phyloP scores from a whole-genome alignment of 1,139 yeast genomes.

The Scheffersomyces titani region DNA sequence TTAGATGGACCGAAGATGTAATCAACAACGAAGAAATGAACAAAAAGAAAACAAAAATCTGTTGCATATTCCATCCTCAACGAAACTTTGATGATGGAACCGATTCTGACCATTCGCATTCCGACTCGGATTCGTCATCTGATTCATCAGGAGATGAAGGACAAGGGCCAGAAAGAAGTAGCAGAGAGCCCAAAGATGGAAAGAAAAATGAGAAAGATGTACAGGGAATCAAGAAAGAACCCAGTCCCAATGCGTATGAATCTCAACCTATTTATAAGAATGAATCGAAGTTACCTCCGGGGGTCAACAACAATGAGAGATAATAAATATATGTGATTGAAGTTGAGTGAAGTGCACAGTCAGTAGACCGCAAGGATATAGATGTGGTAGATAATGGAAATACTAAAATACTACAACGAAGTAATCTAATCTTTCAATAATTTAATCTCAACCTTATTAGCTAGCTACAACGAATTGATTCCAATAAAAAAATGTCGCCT shows the following conservation, averaged over 20 bases:
- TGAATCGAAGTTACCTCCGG: constrained; percentile 15
- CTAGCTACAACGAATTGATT: no score
- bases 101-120: constrained; percentile 25
- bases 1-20: constrained; percentile 79
- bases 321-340: neutral
- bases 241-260: constrained; percentile 74
- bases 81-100: constrained; percentile 54
- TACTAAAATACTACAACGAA: no score
- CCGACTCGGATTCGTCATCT: constrained; percentile 32
- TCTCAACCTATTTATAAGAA: constrained; percentile 63
- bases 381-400: no score
- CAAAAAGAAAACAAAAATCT: constrained; percentile 82
- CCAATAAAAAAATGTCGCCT: no score
- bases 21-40: constrained; percentile 84
- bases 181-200: neutral
- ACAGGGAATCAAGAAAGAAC: constrained; percentile 3
- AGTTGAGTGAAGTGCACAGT: no score
- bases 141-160: constrained; percentile 26
- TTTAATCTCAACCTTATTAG: no score
- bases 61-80: constrained; percentile 87
- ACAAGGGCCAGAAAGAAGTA: constrained; percentile 5
- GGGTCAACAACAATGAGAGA: neutral
- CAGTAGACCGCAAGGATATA: no score
- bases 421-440: no score
- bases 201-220: constrained; percentile 5